A percentile compares a stretch with the other conserved stretches of the same genome.
Conservation (phyloP, 2,329 filamentous ascomycete species). For the Microcyclospora tardicrescens region DNA sequence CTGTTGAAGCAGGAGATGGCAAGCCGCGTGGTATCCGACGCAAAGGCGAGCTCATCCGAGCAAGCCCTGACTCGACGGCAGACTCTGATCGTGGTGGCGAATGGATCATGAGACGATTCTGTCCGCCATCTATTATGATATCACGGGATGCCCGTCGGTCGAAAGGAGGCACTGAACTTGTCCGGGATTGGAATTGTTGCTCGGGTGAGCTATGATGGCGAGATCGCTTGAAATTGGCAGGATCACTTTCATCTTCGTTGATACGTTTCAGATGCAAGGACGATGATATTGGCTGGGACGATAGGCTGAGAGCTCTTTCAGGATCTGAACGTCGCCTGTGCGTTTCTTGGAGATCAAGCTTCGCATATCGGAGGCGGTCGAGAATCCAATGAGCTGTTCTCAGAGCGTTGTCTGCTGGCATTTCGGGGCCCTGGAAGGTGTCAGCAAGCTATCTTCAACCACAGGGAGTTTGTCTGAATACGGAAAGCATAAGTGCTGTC, state of each 20-base stretch:
- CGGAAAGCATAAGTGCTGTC: background rate
- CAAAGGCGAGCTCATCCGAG: background rate
- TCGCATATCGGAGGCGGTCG: constrained; percentile 9
- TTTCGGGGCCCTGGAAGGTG: constrained; percentile 2
- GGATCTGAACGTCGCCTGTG: background rate
- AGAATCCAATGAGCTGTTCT: constrained; percentile 15
- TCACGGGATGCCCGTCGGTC: background rate
- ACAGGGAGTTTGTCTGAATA: background rate
- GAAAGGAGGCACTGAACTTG: background rate
- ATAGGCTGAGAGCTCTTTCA: constrained; percentile 1
- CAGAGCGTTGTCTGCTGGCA: constrained; percentile 8
- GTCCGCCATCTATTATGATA: too few relatives aligned
- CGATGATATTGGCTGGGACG: background rate
- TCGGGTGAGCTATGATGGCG: too few relatives aligned
- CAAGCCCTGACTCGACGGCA: background rate
- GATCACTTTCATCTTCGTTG: background rate
- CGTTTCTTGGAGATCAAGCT: constrained; percentile 8
- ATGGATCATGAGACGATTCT: too few relatives aligned
- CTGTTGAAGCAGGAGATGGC: constrained; percentile 18
- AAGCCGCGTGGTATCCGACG: constrained; percentile 4
- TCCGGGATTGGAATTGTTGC: background rate
- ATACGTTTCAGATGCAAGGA: background rate
- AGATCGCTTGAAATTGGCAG: background rate
- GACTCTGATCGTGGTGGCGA: too few relatives aligned
- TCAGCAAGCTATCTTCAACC: too few relatives aligned